These are phyloP conservation scores for Mycena latifolia DNA, from an alignment of 768 basidiomycete species.

Conservation along the genomic window DNA sequence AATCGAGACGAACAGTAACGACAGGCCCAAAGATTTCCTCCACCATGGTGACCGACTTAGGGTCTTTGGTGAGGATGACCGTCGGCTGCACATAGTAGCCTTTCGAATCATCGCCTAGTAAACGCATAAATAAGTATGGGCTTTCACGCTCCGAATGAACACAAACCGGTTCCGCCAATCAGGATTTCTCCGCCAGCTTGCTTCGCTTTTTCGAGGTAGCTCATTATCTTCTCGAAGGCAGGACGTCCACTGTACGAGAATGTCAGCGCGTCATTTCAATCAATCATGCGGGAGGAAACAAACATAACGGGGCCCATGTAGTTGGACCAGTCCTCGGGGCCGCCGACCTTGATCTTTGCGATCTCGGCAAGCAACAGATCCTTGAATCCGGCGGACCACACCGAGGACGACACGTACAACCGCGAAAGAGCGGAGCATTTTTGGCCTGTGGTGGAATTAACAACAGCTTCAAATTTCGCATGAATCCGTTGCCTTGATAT, in stretches of 20 bases:
- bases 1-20: constrained; percentile 71
- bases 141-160: not conserved
- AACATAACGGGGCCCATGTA: constrained; percentile 99
- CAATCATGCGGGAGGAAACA: constrained; percentile 35
- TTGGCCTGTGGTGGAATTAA: constrained; percentile 67
- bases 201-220: constrained; percentile 90
- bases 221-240: constrained; percentile 90
- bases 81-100: constrained; percentile 97
- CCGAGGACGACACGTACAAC: constrained; percentile 87
- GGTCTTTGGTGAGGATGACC: constrained; percentile 92
- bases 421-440: constrained; percentile 97
- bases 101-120: constrained; percentile 85
- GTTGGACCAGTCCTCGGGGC: constrained; percentile 79
- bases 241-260: constrained; percentile 70
- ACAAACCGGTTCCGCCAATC: constrained; percentile 82
- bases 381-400: constrained; percentile 92
- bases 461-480: not conserved
- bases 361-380: constrained; percentile 80
- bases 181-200: constrained; percentile 91
- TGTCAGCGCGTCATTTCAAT: not conserved
- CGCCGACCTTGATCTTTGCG: constrained; percentile 88
- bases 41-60: constrained; percentile 87
- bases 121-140: not conserved
- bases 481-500: constrained; percentile 78
- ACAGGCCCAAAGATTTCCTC: constrained; percentile 99